A percentile compares a stretch with the other conserved stretches of the same genome.
These are phyloP conservation scores for Mycena amicta DNA, from an alignment of 768 basidiomycete genomes.

Conservation along the genomic window DNA sequence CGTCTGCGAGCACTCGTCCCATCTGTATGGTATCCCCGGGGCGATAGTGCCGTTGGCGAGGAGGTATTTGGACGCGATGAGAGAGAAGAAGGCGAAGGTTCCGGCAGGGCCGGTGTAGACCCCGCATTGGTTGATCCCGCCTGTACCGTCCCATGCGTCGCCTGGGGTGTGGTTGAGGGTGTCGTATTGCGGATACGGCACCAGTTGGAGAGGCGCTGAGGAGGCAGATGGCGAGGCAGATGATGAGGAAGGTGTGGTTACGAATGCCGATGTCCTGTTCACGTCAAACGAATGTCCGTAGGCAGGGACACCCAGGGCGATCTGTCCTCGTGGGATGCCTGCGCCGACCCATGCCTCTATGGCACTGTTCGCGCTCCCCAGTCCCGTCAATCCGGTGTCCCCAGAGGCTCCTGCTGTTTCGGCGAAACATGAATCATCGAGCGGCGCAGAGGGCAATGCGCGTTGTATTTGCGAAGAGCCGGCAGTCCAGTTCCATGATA, in stretches of 20 bases:
- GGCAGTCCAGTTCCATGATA: conserved; percentile 64
- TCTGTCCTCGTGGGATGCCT: conserved; percentile 66
- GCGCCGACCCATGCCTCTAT: conserved; percentile 73
- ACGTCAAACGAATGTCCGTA: conserved; percentile 84
- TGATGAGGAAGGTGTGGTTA: conserved; percentile 30
- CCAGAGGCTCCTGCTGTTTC: conserved; percentile 61
- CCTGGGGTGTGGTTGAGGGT: conserved; percentile 51
- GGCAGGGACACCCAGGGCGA: conserved; percentile 81
- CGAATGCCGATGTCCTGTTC: conserved; percentile 44
- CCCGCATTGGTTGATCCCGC: conserved; percentile 61
- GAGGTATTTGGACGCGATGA: conserved; percentile 61
- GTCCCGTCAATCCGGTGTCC: conserved; percentile 44
- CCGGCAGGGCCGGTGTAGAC: conserved; percentile 52
- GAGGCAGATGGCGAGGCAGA: conserved; percentile 18
- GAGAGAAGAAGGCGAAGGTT: conserved; percentile 63
- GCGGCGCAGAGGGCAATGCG: conserved; percentile 75
- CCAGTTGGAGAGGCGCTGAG: conserved; percentile 29
- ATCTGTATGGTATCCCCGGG: conserved; percentile 52
- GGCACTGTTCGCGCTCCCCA: conserved; percentile 75
- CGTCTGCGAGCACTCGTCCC: conserved; percentile 72
- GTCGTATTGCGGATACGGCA: conserved; percentile 58
- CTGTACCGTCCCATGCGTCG: conserved; percentile 63
- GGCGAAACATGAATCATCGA: conserved; percentile 68
- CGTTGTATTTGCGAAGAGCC: conserved; percentile 41
- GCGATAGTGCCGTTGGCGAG: conserved; percentile 49